Evolutionary conservation across 495 filamentous ascomycete species (phyloP), one percentile per base, ranked within the genome.

Genomic region (Neurospora intermedia): DNA sequence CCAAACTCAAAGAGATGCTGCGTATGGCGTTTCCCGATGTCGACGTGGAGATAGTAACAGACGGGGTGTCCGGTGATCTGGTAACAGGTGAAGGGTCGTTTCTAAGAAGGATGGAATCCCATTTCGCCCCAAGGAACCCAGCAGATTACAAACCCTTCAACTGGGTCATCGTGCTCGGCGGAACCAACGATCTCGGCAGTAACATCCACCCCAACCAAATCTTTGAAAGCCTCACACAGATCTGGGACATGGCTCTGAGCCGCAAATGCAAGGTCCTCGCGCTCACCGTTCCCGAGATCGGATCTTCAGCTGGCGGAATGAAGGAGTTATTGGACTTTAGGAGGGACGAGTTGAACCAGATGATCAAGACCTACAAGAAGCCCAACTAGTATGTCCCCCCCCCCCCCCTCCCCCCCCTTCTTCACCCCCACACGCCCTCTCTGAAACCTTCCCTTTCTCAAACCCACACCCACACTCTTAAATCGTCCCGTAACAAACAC

Each of bases 211-310:
- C 78, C 78, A 72, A 81, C 41, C 74, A 85, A 75, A 75, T 88
- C 72, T 78, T 80, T 78, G 54, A 81, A 31, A 71, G 74, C 9
- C 80, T 89, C 48, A 76, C 85, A 74, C 70, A 78, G 6, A 72
- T 82, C 41, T 90, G 86, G 86, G 80, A 83, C 16, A 75, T 86
- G 13, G 81, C 85, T 0, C 81, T 89, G 1, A 70, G 74, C 4
- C 78, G 80, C 6, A 84, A 84, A 2, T 78, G 84, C 54, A 88
- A 88, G 43, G 83, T 92, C 1, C 79, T 92, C 7, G 85, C 89
- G 0, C 79, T 91, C 66, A 92, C 89, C 0, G 83, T 92, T 8
- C 89, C 87, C 3, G 89, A 91, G 72, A n/a, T 77, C 16, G 16
- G 40, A 8, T 27, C 31, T 35, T 35, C 54, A 1, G 54, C 54